These are phyloP conservation scores for Tillandsia leiboldiana DNA, from an alignment of 176 grass and related monocot genomes.

Conservation along the genomic window DNA sequence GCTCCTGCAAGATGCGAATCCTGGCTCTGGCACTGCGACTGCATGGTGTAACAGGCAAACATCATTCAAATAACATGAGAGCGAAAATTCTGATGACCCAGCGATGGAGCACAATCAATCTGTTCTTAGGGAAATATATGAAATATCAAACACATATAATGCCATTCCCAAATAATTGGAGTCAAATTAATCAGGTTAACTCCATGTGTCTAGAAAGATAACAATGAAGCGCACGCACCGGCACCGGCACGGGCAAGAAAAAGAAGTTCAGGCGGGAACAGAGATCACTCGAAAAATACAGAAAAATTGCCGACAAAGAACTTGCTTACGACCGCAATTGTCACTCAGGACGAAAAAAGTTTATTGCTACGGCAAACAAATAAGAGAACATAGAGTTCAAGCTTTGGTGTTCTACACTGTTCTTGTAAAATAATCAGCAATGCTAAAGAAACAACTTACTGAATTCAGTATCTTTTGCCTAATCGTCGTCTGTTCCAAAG, in stretches of 20 bases:
- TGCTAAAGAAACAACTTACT: constrained; percentile 25
- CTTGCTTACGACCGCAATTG: constrained; percentile 11
- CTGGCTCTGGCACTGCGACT: too few species aligned
- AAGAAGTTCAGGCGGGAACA: not conserved
- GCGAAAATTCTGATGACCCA: too few species aligned
- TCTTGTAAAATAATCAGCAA: too few species aligned
- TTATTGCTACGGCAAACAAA: constrained; percentile 10
- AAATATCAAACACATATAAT: too few species aligned
- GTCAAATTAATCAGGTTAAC: not conserved
- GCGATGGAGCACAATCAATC: too few species aligned
- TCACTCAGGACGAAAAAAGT: constrained; percentile 22
- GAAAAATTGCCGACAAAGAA: constrained; percentile 11
- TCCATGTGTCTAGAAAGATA: not conserved
- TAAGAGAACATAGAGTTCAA: not conserved
- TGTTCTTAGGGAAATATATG: too few species aligned
- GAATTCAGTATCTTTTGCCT: constrained; percentile 33
- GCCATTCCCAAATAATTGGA: too few species aligned
- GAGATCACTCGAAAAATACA: constrained; percentile 27
- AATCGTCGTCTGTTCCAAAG: constrained; percentile 74
- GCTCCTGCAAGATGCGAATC: too few species aligned
- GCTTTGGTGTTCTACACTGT: not conserved
- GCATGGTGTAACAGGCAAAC: too few species aligned
- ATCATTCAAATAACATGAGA: too few species aligned
- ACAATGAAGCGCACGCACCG: not conserved
- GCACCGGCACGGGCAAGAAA: not conserved